Percentiles rank a stretch among this genome's conserved stretches.
phyloP scores from a whole-genome alignment of 2,329 filamentous ascomycete genomes.

The Chaetomiaceae sp. region DNA sequence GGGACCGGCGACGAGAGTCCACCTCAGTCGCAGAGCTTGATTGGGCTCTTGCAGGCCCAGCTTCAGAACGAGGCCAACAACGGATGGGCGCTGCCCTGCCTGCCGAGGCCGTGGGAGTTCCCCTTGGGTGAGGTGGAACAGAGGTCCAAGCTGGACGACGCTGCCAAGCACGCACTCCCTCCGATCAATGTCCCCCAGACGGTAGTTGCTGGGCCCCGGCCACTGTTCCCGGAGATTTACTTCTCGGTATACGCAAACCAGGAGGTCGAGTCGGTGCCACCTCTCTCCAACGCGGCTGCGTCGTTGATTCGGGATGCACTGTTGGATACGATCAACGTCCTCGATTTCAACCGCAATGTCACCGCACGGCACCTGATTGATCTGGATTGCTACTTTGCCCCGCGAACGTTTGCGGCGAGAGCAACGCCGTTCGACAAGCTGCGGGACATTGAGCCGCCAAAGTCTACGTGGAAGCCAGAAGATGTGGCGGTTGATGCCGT shows the following conservation, averaged over 20 bases:
- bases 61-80: slow-evolving; percentile 70
- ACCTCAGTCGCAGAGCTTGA: slow-evolving; percentile 62
- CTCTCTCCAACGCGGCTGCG: slow-evolving; percentile 68
- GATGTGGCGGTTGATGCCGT: slow-evolving; percentile 96
- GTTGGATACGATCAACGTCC: slow-evolving; percentile 86
- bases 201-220: slow-evolving; percentile 67
- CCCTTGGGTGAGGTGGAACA: slow-evolving; percentile 56
- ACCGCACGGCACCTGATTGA: slow-evolving; percentile 89
- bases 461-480: slow-evolving; percentile 91
- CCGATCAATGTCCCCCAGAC: slow-evolving; percentile 69
- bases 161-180: slow-evolving; percentile 74
- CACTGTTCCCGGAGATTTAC: slow-evolving; percentile 88
- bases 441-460: slow-evolving; percentile 59
- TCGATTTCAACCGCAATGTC: slow-evolving; percentile 87
- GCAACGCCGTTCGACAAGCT: slow-evolving; percentile 90
- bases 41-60: slow-evolving; percentile 80
- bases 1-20: slow-evolving; percentile 60
- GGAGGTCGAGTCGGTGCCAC: slow-evolving; percentile 83
- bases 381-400: slow-evolving; percentile 88
- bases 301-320: slow-evolving; percentile 81
- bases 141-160: slow-evolving; percentile 54
- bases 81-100: slow-evolving; percentile 68
- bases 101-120: slow-evolving; percentile 65
- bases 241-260: slow-evolving; percentile 88
- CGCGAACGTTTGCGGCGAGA: slow-evolving; percentile 86